Percentiles rank a stretch among this genome's conserved stretches.
Conservation (phyloP, 805 yeast genomes). For the Torulaspora maleeae region DNA sequence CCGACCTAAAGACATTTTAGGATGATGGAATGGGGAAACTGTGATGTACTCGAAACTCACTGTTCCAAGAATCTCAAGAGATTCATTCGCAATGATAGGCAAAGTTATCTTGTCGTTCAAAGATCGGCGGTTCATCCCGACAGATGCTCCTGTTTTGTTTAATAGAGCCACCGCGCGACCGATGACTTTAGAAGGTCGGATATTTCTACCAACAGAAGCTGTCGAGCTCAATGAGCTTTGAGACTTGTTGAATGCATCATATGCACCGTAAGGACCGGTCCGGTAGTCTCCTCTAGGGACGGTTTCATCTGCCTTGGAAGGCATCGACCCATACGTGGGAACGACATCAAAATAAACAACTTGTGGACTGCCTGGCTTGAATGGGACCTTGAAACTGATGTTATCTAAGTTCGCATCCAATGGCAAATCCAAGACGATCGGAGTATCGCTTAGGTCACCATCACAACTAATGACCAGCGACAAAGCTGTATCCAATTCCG, state of each 20-base stretch:
- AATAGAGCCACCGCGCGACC: constrained; percentile 84
- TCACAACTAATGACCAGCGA: constrained; percentile 55
- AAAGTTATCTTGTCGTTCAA: constrained; percentile 60
- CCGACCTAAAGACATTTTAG: constrained; percentile 20
- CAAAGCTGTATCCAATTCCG: constrained; percentile 84
- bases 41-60: constrained; percentile 70
- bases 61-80: constrained; percentile 71
- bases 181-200: constrained; percentile 41
- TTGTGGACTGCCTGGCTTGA: constrained; percentile 48
- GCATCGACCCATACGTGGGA: constrained; percentile 68
- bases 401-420: constrained; percentile 72
- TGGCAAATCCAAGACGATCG: constrained; percentile 71
- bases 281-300: background rate
- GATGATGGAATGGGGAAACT: constrained; percentile 57
- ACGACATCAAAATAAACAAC: constrained; percentile 76
- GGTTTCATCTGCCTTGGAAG: constrained; percentile 1
- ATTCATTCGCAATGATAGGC: constrained; percentile 70
- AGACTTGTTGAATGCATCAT: constrained; percentile 2
- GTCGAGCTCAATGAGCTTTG: constrained; percentile 8
- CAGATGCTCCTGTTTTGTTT: constrained; percentile 55
- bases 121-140: constrained; percentile 64
- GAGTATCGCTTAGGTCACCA: constrained; percentile 45
- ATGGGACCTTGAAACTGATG: constrained; percentile 59
- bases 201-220: constrained; percentile 1
- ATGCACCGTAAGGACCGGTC: background rate